A percentile compares a stretch with the other conserved stretches of the same genome.
Conservation (phyloP, 2,329 filamentous ascomycete genomes). For the Elsinoe ampelina region DNA sequence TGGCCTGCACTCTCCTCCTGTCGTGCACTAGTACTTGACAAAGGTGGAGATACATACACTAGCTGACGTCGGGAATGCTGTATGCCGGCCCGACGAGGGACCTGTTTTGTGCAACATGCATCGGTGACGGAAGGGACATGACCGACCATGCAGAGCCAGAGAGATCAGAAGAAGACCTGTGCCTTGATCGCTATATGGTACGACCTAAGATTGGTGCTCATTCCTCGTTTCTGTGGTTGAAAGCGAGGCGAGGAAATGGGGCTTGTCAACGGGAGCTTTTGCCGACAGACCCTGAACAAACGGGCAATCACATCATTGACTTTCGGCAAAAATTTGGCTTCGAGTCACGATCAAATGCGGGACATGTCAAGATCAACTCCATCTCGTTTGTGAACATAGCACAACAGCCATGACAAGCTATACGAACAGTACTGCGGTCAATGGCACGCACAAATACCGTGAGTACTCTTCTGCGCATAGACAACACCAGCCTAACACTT, state of each 20-base stretch:
- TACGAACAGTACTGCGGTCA: neutral
- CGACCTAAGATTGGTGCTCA: neutral
- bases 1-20: neutral
- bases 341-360: neutral
- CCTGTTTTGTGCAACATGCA: neutral
- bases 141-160: too few relatives aligned
- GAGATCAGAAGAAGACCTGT: neutral
- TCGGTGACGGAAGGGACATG: neutral
- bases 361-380: neutral
- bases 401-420: neutral
- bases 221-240: neutral
- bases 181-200: neutral
- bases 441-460: constrained; percentile 3
- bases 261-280: neutral
- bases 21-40: too few relatives aligned
- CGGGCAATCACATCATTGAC: neutral
- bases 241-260: neutral
- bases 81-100: neutral
- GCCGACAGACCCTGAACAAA: neutral
- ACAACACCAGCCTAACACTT: neutral
- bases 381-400: neutral
- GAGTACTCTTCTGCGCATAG: neutral
- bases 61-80: neutral
- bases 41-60: too few relatives aligned
- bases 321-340: constrained; percentile 7